These are phyloP conservation scores for Saturnispora mendoncae DNA, from an alignment of 805 yeast genomes.

Conservation along the genomic window DNA sequence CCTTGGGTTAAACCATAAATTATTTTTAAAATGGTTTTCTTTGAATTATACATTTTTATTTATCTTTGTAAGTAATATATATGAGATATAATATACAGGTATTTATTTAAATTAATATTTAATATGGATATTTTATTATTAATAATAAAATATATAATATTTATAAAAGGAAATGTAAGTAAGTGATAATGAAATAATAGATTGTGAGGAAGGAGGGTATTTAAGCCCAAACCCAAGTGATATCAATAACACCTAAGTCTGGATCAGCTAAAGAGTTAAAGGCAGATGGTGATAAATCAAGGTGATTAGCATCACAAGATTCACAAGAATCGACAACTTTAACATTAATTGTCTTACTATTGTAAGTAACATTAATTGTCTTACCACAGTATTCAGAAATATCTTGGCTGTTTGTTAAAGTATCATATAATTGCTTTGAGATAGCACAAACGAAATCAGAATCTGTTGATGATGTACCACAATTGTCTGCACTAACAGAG, in stretches of 20 bases:
- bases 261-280: slow-evolving; percentile 38
- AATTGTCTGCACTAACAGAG: slow-evolving; percentile 39
- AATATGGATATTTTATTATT: too few relatives aligned
- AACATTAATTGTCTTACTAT: slow-evolving; percentile 42
- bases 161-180: too few relatives aligned
- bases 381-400: slow-evolving; percentile 41
- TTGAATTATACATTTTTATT: background rate
- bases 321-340: slow-evolving; percentile 47
- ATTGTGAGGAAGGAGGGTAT: too few relatives aligned
- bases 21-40: background rate
- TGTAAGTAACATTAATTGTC: slow-evolving; percentile 36
- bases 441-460: slow-evolving; percentile 42
- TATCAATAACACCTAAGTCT: slow-evolving; percentile 37
- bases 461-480: slow-evolving; percentile 36
- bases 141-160: too few relatives aligned
- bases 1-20: slow-evolving; percentile 43
- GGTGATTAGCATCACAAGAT: slow-evolving; percentile 37
- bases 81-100: too few relatives aligned
- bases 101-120: too few relatives aligned
- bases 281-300: slow-evolving; percentile 50
- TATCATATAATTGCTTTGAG: slow-evolving; percentile 34
- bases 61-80: too few relatives aligned
- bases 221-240: slow-evolving; percentile 37
- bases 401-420: slow-evolving; percentile 20
- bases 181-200: too few relatives aligned